These are phyloP conservation scores for Chaetomium cochliodes DNA, from an alignment of 495 filamentous ascomycete species.

Conservation along the genomic window DNA sequence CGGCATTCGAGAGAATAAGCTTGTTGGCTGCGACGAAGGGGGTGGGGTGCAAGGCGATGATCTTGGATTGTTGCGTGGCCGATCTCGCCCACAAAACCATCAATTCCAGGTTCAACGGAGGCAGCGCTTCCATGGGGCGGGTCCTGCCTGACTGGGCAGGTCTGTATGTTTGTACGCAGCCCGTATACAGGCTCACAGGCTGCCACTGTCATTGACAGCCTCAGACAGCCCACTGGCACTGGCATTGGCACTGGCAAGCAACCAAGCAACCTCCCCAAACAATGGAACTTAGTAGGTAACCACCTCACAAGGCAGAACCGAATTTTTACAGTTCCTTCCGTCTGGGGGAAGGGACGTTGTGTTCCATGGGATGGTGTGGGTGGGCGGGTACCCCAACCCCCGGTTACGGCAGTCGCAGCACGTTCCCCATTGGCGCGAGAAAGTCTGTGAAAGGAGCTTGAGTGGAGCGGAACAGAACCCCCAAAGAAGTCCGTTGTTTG, in stretches of 20 bases:
- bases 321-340: neutral
- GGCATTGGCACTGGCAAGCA: no score
- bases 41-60: neutral
- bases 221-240: neutral
- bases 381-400: slow-evolving; percentile 7
- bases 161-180: no score
- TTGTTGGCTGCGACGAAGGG: neutral
- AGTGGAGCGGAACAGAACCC: neutral
- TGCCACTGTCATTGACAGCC: neutral
- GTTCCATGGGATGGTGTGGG: neutral
- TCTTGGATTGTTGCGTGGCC: neutral
- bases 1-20: neutral
- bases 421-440: slow-evolving; percentile 5
- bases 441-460: neutral
- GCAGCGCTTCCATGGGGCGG: slow-evolving; percentile 20
- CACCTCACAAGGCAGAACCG: neutral
- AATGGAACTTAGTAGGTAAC: no score
- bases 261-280: no score
- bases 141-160: slow-evolving; percentile 17
- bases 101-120: slow-evolving; percentile 19
- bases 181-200: no score
- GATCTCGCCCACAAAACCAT: neutral
- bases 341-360: neutral
- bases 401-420: slow-evolving; percentile 27
- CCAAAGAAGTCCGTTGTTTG: neutral